Evolutionary conservation across 768 basidiomycete species (phyloP).

Genomic region (Mrakia blollopis): DNA sequence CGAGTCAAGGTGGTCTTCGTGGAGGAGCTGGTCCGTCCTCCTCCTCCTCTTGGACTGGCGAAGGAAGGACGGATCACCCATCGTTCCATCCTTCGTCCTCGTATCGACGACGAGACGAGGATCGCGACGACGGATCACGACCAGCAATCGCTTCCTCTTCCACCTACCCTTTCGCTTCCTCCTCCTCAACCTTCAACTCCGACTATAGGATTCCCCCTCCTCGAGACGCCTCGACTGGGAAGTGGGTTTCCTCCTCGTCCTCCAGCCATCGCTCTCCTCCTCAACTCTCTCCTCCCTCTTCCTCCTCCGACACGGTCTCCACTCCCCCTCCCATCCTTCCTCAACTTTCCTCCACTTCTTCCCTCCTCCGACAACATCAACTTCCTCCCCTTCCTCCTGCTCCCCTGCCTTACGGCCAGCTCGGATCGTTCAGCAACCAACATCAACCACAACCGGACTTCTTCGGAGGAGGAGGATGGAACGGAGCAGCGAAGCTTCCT

Average conservation of each 20-base stretch:
- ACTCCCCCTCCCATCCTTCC: background rate
- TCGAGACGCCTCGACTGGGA: background rate
- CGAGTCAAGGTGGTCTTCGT: conserved; percentile 3
- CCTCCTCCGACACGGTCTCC: background rate
- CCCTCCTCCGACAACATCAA: conserved; percentile 31
- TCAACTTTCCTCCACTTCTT: background rate
- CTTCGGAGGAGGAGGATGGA: conserved; percentile 47
- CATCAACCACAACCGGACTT: conserved; percentile 32
- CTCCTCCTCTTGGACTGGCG: background rate
- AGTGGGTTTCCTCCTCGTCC: background rate
- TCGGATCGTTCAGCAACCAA: background rate
- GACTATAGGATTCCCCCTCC: background rate
- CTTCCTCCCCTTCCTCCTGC: conserved; percentile 38
- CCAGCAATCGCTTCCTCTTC: background rate
- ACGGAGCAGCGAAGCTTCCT: background rate
- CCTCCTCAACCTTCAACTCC: background rate
- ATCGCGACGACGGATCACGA: conserved; percentile 4
- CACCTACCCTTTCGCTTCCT: background rate
- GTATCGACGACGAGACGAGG: background rate
- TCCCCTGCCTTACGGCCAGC: background rate
- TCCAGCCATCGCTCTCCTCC: background rate
- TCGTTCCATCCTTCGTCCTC: background rate
- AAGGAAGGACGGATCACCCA: conserved; percentile 1
- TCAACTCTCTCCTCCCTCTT: background rate
- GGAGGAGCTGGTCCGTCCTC: conserved; percentile 10